Base-by-base conservation (phyloP, 495 filamentous ascomycete genomes). In the Hypoxylon fragiforme region DNA sequence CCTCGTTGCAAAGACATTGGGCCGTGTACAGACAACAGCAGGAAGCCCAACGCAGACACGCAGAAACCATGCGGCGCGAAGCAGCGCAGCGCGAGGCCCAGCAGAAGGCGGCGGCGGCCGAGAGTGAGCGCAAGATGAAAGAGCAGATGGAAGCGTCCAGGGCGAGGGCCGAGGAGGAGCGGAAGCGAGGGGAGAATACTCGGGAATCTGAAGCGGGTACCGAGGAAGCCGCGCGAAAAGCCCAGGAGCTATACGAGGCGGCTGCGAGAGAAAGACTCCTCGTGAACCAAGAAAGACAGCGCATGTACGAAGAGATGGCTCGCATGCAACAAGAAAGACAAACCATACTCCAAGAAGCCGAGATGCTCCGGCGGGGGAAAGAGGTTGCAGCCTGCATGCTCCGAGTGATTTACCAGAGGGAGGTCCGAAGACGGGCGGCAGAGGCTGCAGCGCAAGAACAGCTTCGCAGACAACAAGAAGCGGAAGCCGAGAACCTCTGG, bases 161-260 rank as follows among this genome's bases (percentile, higher is more conserved):
- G 19, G 53, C 44, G 4, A 51, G 44, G 13, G 58, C 48, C 21
- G 45, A 46, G 14, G 19, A 14, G 1, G 50, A 60, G 16, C 20
- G 24, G 15, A 14, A 35, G 5, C 50, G 38, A 26, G 35, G 43
- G 15, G 58, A 62, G 36, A 57, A 41, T 14, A 37, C 8, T 9
- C 32, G 40, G 30, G 37, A n/a, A 20, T 53, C 59, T 7, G 59
- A 62, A 41, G 53, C 48, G 37, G 46, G 58, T 13, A 43, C 53
- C 1, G 47, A 15, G 6, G 59, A 62, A 50, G 44, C 54, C 13
- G 59, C 54, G 7, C 47, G 43, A 15, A 51, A 15, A 12, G 59
- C 59, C 14, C 47, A 46, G 6, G 51, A 52, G 12, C 40, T 41
- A 13, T 54, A 62, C 38, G 54, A 62, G 7, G 47, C 46, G 16